phyloP scores from a whole-genome alignment of 2,329 filamentous ascomycete species.

The Penicillium aurantiogriseum region DNA sequence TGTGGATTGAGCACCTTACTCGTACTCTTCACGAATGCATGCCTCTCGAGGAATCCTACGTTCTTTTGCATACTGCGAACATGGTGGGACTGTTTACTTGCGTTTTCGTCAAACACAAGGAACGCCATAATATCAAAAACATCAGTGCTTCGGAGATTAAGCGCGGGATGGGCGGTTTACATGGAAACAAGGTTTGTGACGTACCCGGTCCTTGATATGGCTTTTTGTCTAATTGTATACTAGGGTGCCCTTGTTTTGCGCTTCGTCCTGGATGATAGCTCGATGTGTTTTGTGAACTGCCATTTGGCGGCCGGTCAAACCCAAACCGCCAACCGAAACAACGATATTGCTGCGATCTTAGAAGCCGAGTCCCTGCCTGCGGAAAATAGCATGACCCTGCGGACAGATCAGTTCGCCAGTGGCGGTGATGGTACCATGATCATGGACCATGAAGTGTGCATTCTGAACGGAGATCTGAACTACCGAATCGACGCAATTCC shows the following conservation, averaged over 20 bases:
- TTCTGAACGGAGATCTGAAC: constrained; percentile 94
- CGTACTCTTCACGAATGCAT: constrained; percentile 80
- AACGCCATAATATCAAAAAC: constrained; percentile 73
- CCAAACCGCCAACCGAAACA: constrained; percentile 86
- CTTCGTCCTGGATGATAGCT: constrained; percentile 92
- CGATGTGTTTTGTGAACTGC: constrained; percentile 94
- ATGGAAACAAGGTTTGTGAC: constrained; percentile 76
- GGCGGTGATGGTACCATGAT: constrained; percentile 96
- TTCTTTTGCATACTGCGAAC: constrained; percentile 81
- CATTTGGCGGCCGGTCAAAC: constrained; percentile 93
- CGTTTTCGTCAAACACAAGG: constrained; percentile 82
- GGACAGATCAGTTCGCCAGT: constrained; percentile 77
- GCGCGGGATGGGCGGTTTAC: constrained; percentile 88
- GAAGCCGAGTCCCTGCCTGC: constrained; percentile 73
- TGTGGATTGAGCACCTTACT: constrained; percentile 89
- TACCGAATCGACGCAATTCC: constrained; percentile 98
- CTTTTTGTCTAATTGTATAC: constrained; percentile 13
- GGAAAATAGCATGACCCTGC: constrained; percentile 64
- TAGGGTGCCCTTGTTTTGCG: constrained; percentile 81
- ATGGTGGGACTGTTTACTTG: constrained; percentile 95
- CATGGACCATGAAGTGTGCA: constrained; percentile 94
- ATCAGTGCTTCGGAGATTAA: constrained; percentile 83
- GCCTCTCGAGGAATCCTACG: constrained; percentile 73
- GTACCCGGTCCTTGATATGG: neutral
- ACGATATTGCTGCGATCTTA: constrained; percentile 85